phyloP scores from a whole-genome alignment of 1,284 basidiomycete genomes.

The Puccinia horiana region DNA sequence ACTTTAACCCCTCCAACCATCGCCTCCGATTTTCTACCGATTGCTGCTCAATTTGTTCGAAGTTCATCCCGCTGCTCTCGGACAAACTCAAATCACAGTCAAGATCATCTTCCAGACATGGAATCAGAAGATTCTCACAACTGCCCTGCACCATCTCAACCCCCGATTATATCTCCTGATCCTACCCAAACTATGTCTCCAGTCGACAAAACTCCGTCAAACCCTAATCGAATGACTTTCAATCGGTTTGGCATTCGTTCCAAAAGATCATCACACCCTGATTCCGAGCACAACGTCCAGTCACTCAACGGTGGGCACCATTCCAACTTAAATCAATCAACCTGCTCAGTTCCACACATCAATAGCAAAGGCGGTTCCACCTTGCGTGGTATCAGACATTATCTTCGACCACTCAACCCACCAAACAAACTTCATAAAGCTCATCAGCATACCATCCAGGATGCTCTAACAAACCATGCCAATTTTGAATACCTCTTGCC shows the following conservation, averaged over 20 bases:
- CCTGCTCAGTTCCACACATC: slow-evolving; percentile 3
- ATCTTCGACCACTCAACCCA: slow-evolving; percentile 50
- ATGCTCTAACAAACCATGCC: slow-evolving; percentile 56
- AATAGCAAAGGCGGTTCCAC: slow-evolving; percentile 19
- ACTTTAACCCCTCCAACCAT: slow-evolving; percentile 46
- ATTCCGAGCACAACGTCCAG: neutral
- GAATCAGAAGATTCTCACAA: slow-evolving; percentile 45
- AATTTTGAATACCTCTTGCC: slow-evolving; percentile 65
- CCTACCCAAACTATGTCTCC: neutral
- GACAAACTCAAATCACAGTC: slow-evolving; percentile 34
- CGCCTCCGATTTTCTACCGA: slow-evolving; percentile 71
- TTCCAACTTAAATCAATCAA: slow-evolving; percentile 30
- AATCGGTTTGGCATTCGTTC: slow-evolving; percentile 33
- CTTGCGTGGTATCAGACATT: slow-evolving; percentile 50
- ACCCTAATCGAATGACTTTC: slow-evolving; percentile 11
- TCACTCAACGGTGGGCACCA: neutral
- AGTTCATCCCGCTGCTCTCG: slow-evolving; percentile 61
- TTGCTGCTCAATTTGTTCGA: slow-evolving; percentile 84
- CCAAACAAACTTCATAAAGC: slow-evolving; percentile 52
- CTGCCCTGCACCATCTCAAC: slow-evolving; percentile 59
- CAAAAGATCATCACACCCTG: slow-evolving; percentile 12
- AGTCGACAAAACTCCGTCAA: neutral
- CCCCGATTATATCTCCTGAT: slow-evolving; percentile 26
- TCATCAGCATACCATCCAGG: slow-evolving; percentile 34
- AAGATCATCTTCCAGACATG: slow-evolving; percentile 46